phyloP scores from a whole-genome alignment of 805 yeast genomes.

The Candida anglica region DNA sequence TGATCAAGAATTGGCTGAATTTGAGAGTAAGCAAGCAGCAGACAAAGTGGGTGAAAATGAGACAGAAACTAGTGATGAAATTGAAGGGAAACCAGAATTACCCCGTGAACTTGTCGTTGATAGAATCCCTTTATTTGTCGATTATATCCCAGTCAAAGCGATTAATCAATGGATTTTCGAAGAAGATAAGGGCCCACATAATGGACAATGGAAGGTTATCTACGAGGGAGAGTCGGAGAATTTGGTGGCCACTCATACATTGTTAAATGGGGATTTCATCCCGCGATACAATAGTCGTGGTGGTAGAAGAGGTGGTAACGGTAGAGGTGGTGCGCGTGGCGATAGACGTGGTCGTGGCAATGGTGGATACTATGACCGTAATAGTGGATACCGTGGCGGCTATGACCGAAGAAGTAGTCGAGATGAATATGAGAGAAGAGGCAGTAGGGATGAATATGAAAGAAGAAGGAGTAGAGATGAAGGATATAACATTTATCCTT shows the following conservation, averaged over 20 bases:
- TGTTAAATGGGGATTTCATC: conserved; percentile 14
- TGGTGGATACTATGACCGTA: neutral
- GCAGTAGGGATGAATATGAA: neutral
- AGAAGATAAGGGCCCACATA: conserved; percentile 40
- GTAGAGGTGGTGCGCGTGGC: conserved; percentile 7
- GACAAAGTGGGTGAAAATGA: conserved; percentile 5
- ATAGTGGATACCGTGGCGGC: neutral
- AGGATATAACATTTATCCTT: too few species aligned
- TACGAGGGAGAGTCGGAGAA: conserved; percentile 17
- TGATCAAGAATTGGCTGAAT: conserved; percentile 11
- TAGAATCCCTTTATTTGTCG: conserved; percentile 27
- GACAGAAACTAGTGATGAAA: neutral
- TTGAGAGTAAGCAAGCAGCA: conserved; percentile 7
- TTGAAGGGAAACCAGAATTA: neutral
- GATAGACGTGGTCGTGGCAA: conserved; percentile 3
- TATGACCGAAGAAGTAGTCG: neutral
- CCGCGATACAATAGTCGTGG: conserved; percentile 12
- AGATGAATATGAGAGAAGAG: too few species aligned
- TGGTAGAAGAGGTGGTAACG: conserved; percentile 6
- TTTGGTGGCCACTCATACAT: conserved; percentile 12
- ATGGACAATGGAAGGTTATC: conserved; percentile 43
- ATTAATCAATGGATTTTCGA: conserved; percentile 44
- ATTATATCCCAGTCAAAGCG: conserved; percentile 43
- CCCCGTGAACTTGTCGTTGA: conserved; percentile 1
- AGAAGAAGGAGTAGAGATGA: neutral